Percentiles rank a stretch among this genome's conserved stretches.
Conservation (phyloP, 129 eudicot genomes). For the Apium graveolens region DNA sequence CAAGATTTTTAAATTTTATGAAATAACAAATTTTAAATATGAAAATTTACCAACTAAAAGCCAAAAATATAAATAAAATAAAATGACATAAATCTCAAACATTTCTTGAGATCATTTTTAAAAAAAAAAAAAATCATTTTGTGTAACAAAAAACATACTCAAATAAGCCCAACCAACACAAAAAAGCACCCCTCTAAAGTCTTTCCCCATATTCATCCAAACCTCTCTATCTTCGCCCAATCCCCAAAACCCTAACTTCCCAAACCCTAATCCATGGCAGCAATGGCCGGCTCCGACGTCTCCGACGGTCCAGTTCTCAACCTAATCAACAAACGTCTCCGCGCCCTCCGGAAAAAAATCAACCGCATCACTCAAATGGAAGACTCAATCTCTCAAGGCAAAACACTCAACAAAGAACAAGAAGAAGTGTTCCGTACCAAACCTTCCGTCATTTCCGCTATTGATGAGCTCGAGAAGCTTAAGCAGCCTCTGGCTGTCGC, state of each 20-base stretch:
- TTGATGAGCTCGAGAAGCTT: slow-evolving; percentile 91
- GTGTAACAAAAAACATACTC: not conserved
- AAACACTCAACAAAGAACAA: slow-evolving; percentile 69
- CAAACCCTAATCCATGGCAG: slow-evolving; percentile 26
- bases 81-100: no score
- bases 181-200: not conserved
- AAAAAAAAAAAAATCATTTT: no score
- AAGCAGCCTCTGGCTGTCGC: slow-evolving; percentile 54
- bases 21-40: no score
- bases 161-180: not conserved
- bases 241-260: slow-evolving; percentile 21
- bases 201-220: not conserved
- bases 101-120: no score
- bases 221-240: slow-evolving; percentile 6
- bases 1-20: no score
- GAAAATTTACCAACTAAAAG: no score
- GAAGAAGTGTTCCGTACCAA: slow-evolving; percentile 56
- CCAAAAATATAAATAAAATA: no score
- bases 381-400: slow-evolving; percentile 52
- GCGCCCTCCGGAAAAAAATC: slow-evolving; percentile 71
- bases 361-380: slow-evolving; percentile 78
- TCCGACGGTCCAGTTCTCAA: slow-evolving; percentile 78
- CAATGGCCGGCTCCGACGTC: slow-evolving; percentile 42
- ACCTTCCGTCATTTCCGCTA: slow-evolving; percentile 39
- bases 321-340: slow-evolving; percentile 80